Base-by-base conservation (phyloP, 495 filamentous ascomycete genomes). In the Penicillium longicatenatum region DNA sequence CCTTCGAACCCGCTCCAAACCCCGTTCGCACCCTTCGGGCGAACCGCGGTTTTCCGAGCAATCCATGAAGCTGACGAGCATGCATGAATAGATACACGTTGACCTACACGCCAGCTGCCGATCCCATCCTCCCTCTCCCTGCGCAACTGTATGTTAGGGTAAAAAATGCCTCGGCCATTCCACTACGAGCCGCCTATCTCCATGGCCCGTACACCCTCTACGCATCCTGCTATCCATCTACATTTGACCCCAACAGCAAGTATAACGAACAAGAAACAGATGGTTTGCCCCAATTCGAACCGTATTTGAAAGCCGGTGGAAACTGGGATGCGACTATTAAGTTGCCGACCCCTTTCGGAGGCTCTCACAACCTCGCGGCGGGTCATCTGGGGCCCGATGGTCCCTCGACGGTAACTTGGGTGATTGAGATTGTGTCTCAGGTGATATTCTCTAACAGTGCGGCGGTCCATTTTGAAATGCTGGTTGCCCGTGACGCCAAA, bases 171-270 rank as follows among this genome's bases (percentile, higher is more conserved):
- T 93, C 90, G 20, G 86, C 92, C 14, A 89, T 93, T 55, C 87
- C 94, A 4, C 78, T 98, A 12, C 90, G 94, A 62, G 94, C 94
- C 47, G 94, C 94, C 37, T 98, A 97, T 67, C 84, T 98, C 41
- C 94, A 96, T 72, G 94, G 94, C 1, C 94, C 94, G 2, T 98
- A 98, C 70, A 96, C 86, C 1, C 80, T 98, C 9, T 90, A 92
- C 60, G 84, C 92, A 9, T 86, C 93, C 41, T 88, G 92, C 17
- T 93, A 92, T 64, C 91, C 92, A 4, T 78, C 86, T 0, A 81
- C 79, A 37, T 97, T 92, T 71, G 83, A 90, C 63, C 91, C 92
- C 4, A 89, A 96, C 67, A 71, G 76, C 58, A 89, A 88, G 54
- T 83, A 86, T 51, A 83, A 87, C 22, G 76, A 84, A 22, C 79